A percentile compares a stretch with the other conserved stretches of the same genome.
phyloP scores from a whole-genome alignment of 345 rosid genomes.

The Noccaea bulbosa region DNA sequence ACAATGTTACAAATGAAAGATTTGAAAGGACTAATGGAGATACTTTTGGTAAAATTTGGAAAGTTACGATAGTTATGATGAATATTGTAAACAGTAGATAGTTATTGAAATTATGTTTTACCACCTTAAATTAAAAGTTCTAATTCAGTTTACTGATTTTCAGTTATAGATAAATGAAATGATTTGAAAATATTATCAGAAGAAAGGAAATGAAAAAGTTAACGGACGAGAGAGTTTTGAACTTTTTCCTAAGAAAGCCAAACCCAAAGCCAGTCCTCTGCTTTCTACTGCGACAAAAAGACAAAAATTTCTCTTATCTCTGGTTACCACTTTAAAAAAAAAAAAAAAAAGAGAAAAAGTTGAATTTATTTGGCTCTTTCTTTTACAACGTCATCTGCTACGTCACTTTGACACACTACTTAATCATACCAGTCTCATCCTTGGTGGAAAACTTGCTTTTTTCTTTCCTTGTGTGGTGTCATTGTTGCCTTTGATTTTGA shows the following conservation, averaged over 20 bases:
- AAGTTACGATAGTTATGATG: no score
- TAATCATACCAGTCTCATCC: not conserved
- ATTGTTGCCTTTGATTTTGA: no score
- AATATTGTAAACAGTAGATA: no score
- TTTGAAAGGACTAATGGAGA: no score
- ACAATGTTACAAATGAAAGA: no score
- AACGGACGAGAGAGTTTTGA: conserved; percentile 25
- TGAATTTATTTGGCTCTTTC: conserved; percentile 22
- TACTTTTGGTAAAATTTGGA: no score
- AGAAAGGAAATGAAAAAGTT: conserved; percentile 7
- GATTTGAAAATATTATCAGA: not conserved
- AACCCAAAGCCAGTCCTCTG: conserved; percentile 4
- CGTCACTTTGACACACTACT: conserved; percentile 3
- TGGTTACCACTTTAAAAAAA: not conserved
- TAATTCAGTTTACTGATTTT: not conserved
- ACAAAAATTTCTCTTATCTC: conserved; percentile 15
- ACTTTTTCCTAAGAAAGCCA: conserved; percentile 2
- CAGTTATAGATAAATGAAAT: not conserved
- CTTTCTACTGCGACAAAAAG: not conserved
- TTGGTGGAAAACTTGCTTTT: not conserved
- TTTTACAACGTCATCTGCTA: conserved; percentile 30
- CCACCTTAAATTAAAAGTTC: not conserved
- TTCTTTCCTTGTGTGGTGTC: not conserved
- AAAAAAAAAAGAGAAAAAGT: not conserved
- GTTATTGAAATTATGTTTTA: not conserved